A percentile compares a stretch with the other conserved stretches of the same genome.
phyloP scores from a whole-genome alignment of 306 rosid genomes.

The Canavalia gladiata region DNA sequence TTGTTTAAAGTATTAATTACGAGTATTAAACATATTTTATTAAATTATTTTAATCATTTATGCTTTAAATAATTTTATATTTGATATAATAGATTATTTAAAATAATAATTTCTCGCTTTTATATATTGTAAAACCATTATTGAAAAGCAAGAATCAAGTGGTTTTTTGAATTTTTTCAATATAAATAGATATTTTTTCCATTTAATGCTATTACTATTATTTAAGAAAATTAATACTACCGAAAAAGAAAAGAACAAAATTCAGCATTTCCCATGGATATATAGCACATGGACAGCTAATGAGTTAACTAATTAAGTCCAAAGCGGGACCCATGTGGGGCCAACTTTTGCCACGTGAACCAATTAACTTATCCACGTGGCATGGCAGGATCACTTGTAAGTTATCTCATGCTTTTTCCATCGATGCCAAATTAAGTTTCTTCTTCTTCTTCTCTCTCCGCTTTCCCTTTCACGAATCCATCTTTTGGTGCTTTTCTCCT shows the following conservation, averaged over 20 bases:
- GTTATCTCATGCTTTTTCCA: conserved; percentile 55
- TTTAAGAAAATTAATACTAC: no score
- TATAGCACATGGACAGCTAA: conserved; percentile 29
- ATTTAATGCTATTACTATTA: no score
- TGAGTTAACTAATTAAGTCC: background rate
- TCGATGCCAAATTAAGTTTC: background rate
- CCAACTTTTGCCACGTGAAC: conserved; percentile 80
- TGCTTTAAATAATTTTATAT: no score
- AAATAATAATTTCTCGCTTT: no score
- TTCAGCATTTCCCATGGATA: background rate
- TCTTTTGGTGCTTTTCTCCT: conserved; percentile 76
- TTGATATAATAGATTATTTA: no score
- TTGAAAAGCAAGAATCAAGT: no score
- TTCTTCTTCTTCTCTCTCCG: conserved; percentile 20
- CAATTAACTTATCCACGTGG: conserved; percentile 57
- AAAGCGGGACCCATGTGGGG: conserved; percentile 70
- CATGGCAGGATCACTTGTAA: conserved; percentile 56
- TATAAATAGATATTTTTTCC: no score
- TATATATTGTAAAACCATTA: no score
- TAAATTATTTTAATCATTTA: no score
- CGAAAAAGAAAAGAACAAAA: background rate
- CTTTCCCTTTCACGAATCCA: conserved; percentile 72
- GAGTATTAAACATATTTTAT: no score
- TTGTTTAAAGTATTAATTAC: no score
- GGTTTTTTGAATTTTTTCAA: no score